Evolutionary conservation across 1,284 basidiomycete genomes (phyloP).

Genomic region (Mrakiaceae sp.): DNA sequence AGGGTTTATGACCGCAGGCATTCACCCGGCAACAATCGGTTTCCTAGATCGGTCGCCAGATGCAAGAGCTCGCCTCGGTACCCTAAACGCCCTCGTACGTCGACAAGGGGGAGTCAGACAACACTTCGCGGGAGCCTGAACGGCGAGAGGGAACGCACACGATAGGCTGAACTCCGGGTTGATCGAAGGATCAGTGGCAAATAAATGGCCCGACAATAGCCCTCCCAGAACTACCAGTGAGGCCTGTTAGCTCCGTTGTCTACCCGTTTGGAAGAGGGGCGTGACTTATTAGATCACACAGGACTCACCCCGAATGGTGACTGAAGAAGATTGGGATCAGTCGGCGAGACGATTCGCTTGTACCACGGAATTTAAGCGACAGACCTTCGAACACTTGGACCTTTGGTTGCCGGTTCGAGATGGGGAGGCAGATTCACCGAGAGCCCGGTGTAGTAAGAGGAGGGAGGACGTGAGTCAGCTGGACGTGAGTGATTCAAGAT

Average conservation of each 20-base stretch:
- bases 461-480: constrained; percentile 25
- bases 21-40: constrained; percentile 53
- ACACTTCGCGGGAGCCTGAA: background rate
- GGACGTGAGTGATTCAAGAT: constrained; percentile 21
- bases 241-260: too few species aligned
- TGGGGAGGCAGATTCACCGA: too few species aligned
- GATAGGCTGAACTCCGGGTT: constrained; percentile 14
- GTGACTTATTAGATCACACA: constrained; percentile 35
- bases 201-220: constrained; percentile 65
- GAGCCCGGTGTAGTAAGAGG: constrained; percentile 16
- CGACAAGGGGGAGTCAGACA: constrained; percentile 20
- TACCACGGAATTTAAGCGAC: background rate
- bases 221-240: constrained; percentile 55
- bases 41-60: constrained; percentile 73
- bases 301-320: constrained; percentile 41
- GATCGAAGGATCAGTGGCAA: constrained; percentile 3
- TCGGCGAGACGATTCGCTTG: background rate
- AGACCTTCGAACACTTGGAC: constrained; percentile 65
- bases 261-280: constrained; percentile 30
- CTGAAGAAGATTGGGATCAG: constrained; percentile 26
- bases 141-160: background rate
- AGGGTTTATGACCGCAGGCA: background rate
- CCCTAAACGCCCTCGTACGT: constrained; percentile 18
- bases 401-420: constrained; percentile 36
- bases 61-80: constrained; percentile 44